Percentiles rank a stretch among this genome's conserved stretches.
These are phyloP conservation scores for Parastagonospora avenae DNA, from an alignment of 2,329 filamentous ascomycete species.

Conservation along the genomic window DNA sequence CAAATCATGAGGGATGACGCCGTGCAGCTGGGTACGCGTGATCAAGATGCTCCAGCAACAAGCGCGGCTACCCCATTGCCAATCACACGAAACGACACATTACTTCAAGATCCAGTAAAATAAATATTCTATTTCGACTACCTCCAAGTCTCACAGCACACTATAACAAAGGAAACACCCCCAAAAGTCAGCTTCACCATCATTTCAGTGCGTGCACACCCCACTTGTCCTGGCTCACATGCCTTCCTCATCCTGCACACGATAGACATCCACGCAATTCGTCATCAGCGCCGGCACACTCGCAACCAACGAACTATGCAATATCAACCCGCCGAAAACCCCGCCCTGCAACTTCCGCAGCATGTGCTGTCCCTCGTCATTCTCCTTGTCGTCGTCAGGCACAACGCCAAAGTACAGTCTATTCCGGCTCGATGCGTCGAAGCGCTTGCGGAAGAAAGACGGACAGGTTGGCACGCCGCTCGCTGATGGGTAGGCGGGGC, in stretches of 20 bases:
- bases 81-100: no score
- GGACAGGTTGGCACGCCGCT: slow-evolving; percentile 9
- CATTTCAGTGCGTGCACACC: not conserved
- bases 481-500: not conserved
- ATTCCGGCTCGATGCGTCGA: slow-evolving; percentile 32
- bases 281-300: slow-evolving; percentile 25
- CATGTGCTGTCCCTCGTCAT: slow-evolving; percentile 20
- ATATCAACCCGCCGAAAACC: slow-evolving; percentile 24
- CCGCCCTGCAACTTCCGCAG: slow-evolving; percentile 25
- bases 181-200: not conserved
- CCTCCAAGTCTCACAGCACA: no score
- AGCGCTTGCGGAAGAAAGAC: slow-evolving; percentile 25
- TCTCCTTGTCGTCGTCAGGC: slow-evolving; percentile 13
- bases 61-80: no score
- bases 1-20: no score
- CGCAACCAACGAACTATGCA: slow-evolving; percentile 27
- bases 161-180: not conserved
- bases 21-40: no score
- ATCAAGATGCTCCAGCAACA: no score
- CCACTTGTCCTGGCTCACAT: not conserved
- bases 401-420: slow-evolving; percentile 22
- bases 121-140: no score
- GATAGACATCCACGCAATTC: slow-evolving; percentile 31
- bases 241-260: slow-evolving; percentile 14
- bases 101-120: no score